Evolutionary conservation across 208 protist species (phyloP).

Genomic region (Vickermania ingenoplastis): DNA sequence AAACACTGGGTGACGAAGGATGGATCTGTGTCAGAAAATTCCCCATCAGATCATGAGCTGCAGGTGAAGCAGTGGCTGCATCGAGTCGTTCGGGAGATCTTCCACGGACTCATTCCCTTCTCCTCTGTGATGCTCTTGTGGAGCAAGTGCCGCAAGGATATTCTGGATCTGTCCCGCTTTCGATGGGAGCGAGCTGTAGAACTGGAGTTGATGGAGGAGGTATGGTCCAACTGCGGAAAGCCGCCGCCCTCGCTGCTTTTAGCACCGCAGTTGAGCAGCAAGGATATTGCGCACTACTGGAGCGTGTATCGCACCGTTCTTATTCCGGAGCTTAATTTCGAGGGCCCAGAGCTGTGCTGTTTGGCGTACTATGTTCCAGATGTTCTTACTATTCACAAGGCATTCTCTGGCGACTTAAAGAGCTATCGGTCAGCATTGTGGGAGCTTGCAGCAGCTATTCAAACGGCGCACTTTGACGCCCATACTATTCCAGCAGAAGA

Average conservation of each 20-base stretch:
- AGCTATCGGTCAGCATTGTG: constrained; percentile 1
- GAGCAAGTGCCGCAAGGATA: constrained; percentile 12
- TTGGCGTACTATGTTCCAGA: constrained; percentile 44
- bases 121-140: constrained; percentile 22
- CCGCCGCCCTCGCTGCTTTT: constrained; percentile 27
- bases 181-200: constrained; percentile 52
- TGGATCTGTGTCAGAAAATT: not conserved
- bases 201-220: constrained; percentile 35
- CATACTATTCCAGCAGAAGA: constrained; percentile 16
- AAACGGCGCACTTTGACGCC: constrained; percentile 16
- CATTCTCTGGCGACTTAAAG: not conserved
- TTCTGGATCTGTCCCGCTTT: constrained; percentile 13
- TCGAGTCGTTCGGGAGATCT: constrained; percentile 13
- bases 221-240: constrained; percentile 14
- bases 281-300: constrained; percentile 57
- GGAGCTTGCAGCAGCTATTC: constrained; percentile 15
- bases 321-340: constrained; percentile 46
- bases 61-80: not conserved
- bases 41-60: not conserved
- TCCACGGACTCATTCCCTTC: constrained; percentile 28
- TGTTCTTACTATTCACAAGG: constrained; percentile 12
- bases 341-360: constrained; percentile 52
- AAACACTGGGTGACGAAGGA: not conserved
- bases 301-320: constrained; percentile 37
- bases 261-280: constrained; percentile 23